Evolutionary conservation across 257 asterid genomes (phyloP), one percentile per base, ranked within the genome.

Genomic region (Nicotiana sylvestris): DNA sequence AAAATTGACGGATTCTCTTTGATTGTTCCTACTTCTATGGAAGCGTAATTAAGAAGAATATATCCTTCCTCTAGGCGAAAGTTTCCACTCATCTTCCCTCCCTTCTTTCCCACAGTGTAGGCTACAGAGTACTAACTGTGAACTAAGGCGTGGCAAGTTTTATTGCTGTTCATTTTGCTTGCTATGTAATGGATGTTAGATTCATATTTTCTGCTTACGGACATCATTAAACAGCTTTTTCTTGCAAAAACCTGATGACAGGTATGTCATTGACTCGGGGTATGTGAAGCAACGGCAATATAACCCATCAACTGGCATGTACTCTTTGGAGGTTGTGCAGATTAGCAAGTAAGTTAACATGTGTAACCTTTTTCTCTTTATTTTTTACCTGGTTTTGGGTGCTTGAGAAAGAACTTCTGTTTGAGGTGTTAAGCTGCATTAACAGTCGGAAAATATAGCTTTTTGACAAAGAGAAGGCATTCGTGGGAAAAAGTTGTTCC

Each of bases 251-350:
- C 9, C 25, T 76, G 66, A 66, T 88, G 85, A 60, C 64, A 96
- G 98, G 88, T 96, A 96, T 80, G 99, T 96, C 15, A 90, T 94
- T 85, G 99, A 94, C 90, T 83, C 97, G 67, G 99, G 99, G 84
- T 93, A 89, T 83, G 99, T 96, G 90, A 96, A 96, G 93, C 98
- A 96, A 84, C 93, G 98, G 30, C 97, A 94, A 69, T 96, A 96
- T 88, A 96, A 94, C 88, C 98, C 99, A 82, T 88, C 97, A 83
- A 90, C 92, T 82, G 98, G 98, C 94, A 94, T 94, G 98, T 96
- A 96, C 87, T 93, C 99, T 55, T 97, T 96, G 80, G 98, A 94
- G 84, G 87, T 91, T 84, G 94, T 94, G 88, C 98, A 89, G 91
- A 94, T 96, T 79, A 96, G 99, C 98, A 96, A 96, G 99, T 94